phyloP scores from a whole-genome alignment of 2,329 filamentous ascomycete species.

The Amauroascus verrucosus region DNA sequence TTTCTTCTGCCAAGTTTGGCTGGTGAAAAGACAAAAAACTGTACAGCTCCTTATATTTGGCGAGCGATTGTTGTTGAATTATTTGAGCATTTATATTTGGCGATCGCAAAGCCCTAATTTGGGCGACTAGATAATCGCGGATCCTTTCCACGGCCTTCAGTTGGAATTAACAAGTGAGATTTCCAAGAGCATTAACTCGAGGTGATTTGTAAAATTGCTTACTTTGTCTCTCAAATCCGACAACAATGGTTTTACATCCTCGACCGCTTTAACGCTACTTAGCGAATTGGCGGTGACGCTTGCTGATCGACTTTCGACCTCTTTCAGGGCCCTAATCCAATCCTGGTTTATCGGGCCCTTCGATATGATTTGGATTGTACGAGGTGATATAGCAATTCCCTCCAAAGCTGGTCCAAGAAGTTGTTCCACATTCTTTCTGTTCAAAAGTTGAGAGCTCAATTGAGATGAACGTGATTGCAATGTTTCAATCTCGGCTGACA shows the following conservation, averaged over 20 bases:
- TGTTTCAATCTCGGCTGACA: constrained; percentile 91
- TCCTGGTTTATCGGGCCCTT: constrained; percentile 83
- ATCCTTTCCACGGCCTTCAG: constrained; percentile 76
- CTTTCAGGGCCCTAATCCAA: constrained; percentile 73
- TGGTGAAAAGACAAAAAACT: constrained; percentile 76
- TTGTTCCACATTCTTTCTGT: constrained; percentile 80
- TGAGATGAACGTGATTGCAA: constrained; percentile 76
- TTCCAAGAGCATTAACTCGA: neutral
- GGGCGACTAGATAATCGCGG: constrained; percentile 83
- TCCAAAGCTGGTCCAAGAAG: constrained; percentile 80
- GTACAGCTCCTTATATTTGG: constrained; percentile 81
- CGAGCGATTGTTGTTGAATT: constrained; percentile 84
- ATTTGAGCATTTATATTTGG: constrained; percentile 96
- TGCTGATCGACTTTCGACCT: constrained; percentile 68
- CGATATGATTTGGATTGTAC: constrained; percentile 70
- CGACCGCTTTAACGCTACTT: constrained; percentile 60
- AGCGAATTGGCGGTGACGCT: constrained; percentile 60
- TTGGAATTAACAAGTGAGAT: constrained; percentile 4
- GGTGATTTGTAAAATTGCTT: constrained; percentile 20
- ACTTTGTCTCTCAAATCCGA: constrained; percentile 76
- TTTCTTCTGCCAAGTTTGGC: constrained; percentile 73
- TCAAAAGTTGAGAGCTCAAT: constrained; percentile 75
- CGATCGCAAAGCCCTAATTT: constrained; percentile 87
- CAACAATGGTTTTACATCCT: constrained; percentile 75
- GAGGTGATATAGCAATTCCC: constrained; percentile 78